These are phyloP conservation scores for Colletotrichum echinochloae DNA, from an alignment of 2,329 filamentous ascomycete species.

Conservation along the genomic window DNA sequence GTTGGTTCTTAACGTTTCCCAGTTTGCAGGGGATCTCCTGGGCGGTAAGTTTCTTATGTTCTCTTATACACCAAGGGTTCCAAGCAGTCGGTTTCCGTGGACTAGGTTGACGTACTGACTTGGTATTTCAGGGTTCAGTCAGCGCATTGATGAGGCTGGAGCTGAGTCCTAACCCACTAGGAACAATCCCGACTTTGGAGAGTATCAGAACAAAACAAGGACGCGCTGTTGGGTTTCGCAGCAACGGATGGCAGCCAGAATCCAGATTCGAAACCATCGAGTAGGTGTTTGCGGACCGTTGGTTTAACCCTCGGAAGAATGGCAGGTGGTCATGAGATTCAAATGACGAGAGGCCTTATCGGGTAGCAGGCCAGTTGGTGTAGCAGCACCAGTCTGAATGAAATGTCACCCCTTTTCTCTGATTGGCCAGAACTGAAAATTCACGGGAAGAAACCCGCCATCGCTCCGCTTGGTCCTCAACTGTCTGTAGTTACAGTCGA, in stretches of 20 bases:
- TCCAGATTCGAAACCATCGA: background rate
- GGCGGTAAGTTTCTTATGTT: slow-evolving; percentile 9
- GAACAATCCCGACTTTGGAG: background rate
- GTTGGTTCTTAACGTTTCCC: slow-evolving; percentile 4
- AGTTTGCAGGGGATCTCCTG: slow-evolving; percentile 11
- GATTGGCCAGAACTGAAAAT: slow-evolving; percentile 21
- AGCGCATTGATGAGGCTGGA: slow-evolving; percentile 21
- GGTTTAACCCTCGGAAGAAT: background rate
- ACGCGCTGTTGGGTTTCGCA: background rate
- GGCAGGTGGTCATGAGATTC: background rate
- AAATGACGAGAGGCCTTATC: background rate
- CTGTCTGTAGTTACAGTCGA: background rate
- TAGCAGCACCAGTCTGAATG: background rate
- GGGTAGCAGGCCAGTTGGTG: background rate
- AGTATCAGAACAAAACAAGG: background rate
- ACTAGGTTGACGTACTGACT: background rate
- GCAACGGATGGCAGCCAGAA: background rate
- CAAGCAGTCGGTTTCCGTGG: slow-evolving; percentile 4
- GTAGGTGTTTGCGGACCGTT: too few relatives aligned
- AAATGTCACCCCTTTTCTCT: slow-evolving; percentile 37
- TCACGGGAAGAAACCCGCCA: background rate
- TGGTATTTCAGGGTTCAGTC: too few relatives aligned
- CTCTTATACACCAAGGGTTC: slow-evolving; percentile 3
- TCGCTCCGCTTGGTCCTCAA: too few relatives aligned
- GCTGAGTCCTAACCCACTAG: background rate